phyloP scores from a whole-genome alignment of 2,329 filamentous ascomycete species.

The Epichloe coenophiala region DNA sequence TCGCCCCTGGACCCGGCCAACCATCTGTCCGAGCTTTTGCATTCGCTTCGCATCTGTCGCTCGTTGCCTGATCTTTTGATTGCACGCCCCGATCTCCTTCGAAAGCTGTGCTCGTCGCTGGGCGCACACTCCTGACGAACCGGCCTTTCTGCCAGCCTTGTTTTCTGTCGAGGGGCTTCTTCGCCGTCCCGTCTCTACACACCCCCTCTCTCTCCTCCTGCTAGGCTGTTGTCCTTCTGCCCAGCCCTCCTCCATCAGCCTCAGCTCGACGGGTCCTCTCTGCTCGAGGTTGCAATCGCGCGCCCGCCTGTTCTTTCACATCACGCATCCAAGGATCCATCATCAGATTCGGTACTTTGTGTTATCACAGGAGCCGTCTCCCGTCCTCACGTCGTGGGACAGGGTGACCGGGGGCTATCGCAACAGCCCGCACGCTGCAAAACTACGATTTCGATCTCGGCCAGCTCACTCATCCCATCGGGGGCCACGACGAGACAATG shows the following conservation, averaged over 20 bases:
- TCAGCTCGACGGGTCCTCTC: conserved; percentile 2
- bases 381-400: conserved; percentile 13
- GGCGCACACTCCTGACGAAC: conserved; percentile 7
- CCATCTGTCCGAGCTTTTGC: conserved; percentile 5
- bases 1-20: conserved; percentile 8
- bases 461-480: conserved; percentile 21
- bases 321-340: conserved; percentile 1
- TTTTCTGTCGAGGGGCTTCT: background rate
- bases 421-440: conserved; percentile 16
- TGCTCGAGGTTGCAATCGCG: conserved; percentile 1
- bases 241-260: background rate
- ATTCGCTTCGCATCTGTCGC: conserved; percentile 4
- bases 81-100: conserved; percentile 5
- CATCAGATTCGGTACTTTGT: conserved; percentile 5
- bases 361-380: conserved; percentile 6
- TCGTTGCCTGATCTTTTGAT: conserved; percentile 2
- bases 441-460: conserved; percentile 18
- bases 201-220: background rate
- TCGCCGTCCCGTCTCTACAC: conserved; percentile 1
- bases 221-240: background rate
- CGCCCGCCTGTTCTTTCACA: background rate
- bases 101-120: conserved; percentile 8
- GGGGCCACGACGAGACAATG: conserved; percentile 31
- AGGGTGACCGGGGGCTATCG: conserved; percentile 20
- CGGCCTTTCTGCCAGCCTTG: conserved; percentile 5